Evolutionary conservation across 768 basidiomycete genomes (phyloP).

Genomic region (Auricularia sp.): DNA sequence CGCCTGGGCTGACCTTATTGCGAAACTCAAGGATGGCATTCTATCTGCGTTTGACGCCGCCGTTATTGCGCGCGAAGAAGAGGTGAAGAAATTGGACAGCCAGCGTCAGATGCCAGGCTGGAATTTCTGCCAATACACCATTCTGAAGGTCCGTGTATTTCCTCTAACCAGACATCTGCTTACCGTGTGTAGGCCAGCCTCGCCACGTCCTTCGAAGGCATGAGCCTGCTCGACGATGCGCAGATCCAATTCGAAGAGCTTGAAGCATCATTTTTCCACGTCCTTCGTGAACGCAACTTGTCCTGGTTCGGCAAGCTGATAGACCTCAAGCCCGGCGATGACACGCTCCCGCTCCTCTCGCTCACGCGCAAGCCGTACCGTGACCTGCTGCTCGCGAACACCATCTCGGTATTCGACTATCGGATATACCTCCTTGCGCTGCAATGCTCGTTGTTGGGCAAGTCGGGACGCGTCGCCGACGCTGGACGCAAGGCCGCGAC

Average conservation of each 20-base stretch:
- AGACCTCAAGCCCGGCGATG: conserved; percentile 58
- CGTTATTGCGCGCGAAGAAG: conserved; percentile 74
- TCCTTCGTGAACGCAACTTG: conserved; percentile 68
- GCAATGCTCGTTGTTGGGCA: conserved; percentile 69
- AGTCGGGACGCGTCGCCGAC: conserved; percentile 57
- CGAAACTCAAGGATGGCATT: conserved; percentile 84
- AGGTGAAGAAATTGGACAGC: conserved; percentile 79
- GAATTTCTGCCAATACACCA: conserved; percentile 98
- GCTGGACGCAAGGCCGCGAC: conserved; percentile 58
- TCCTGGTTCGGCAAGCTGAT: conserved; percentile 91
- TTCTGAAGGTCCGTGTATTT: conserved; percentile 65
- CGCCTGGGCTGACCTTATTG: conserved; percentile 79
- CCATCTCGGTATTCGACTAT: conserved; percentile 90
- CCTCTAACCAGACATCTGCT: no score
- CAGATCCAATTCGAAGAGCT: conserved; percentile 84
- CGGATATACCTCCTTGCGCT: conserved; percentile 82
- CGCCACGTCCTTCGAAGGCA: conserved; percentile 83
- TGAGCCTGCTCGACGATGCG: conserved; percentile 84
- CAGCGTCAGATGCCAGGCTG: conserved; percentile 92
- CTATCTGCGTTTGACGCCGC: conserved; percentile 76
- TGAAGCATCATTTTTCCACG: conserved; percentile 69
- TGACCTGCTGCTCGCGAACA: conserved; percentile 80
- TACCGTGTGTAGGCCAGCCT: conserved; percentile 66
- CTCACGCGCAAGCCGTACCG: conserved; percentile 75
- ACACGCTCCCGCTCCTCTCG: conserved; percentile 72